phyloP scores from a whole-genome alignment of 805 yeast species.

The Ogataea minuta region DNA sequence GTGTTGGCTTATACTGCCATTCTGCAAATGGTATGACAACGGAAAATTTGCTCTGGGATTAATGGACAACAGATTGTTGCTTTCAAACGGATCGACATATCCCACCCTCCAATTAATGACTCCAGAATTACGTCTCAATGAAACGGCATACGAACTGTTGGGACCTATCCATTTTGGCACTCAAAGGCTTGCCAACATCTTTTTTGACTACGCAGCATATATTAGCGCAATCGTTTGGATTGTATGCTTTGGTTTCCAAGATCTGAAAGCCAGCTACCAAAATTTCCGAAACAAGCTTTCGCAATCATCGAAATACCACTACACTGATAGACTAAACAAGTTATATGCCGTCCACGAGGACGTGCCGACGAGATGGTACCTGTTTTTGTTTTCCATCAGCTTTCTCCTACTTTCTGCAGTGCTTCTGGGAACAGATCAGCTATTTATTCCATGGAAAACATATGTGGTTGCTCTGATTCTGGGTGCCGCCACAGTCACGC shows the following conservation, averaged over 20 bases:
- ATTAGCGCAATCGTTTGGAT: constrained; percentile 49
- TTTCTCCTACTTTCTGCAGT: constrained; percentile 36
- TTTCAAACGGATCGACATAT: constrained; percentile 38
- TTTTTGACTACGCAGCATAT: constrained; percentile 54
- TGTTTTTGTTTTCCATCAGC: constrained; percentile 35
- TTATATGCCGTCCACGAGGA: constrained; percentile 38
- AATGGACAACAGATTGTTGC: constrained; percentile 46
- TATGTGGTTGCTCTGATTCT: constrained; percentile 42
- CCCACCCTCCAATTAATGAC: constrained; percentile 44
- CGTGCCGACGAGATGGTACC: constrained; percentile 47
- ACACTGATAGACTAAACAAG: constrained; percentile 44
- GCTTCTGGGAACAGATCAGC: constrained; percentile 30
- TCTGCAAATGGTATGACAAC: constrained; percentile 40
- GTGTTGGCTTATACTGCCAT: constrained; percentile 50
- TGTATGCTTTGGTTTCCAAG: constrained; percentile 26
- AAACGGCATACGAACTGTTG: constrained; percentile 42
- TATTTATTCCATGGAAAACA: constrained; percentile 38
- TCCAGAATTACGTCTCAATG: constrained; percentile 38
- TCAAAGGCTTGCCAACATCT: constrained; percentile 49
- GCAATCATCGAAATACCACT: constrained; percentile 11
- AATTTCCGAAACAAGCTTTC: constrained; percentile 6
- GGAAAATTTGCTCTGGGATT: constrained; percentile 39
- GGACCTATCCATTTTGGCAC: constrained; percentile 50
- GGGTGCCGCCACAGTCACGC: constrained; percentile 47
- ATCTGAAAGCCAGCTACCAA: constrained; percentile 17